Base-by-base conservation (phyloP, 1,284 basidiomycete genomes). In the Ganoderma leucocontextum region DNA sequence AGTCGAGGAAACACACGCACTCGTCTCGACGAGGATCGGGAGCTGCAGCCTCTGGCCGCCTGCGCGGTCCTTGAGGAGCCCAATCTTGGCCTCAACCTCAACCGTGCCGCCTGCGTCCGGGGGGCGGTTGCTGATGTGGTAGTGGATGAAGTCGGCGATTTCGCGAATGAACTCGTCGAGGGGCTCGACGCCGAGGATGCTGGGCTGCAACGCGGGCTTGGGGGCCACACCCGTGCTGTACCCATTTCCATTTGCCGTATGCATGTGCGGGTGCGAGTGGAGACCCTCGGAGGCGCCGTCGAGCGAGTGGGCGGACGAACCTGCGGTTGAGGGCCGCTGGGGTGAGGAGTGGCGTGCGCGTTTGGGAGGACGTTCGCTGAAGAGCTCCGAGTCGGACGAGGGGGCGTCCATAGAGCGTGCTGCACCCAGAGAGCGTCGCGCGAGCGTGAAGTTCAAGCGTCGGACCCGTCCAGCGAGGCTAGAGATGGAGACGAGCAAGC, bases 61-160 rank as follows among this genome's bases (percentile, higher is more conserved):
- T 35, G 72, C 75, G 63, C 85, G 84, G 64, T 96, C 91, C 69
- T 87, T 86, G 76, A 99, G 79, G 15, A 94, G 78, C 1, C 97
- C 97, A 60, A 99, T 85, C 84, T 98, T 99, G 19, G 96, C 96
- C 82, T 99, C 97, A 25, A 99, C 94, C 85, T 98, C 89, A 7
- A 92, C 84, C 38, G 81, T 71, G 8, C 84, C 81, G 1, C 66
- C 68, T 63, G 82, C 72, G 70, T 88, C 84, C 38, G 75, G 72
- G 2, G 87, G 85, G 25, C 85, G 84, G 15, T 82, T 88, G 68
- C 78, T 77, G 72, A 94, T 88, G 82, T 85, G 88, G 75, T 89
- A 88, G 79, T 93, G 88, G 33, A 99, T 85, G 81, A 96, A 99
- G 79, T 98, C 95, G 33, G 95, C 96, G 59, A 99, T 87, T 75